These are phyloP conservation scores for Dendrobium huoshanense DNA, from an alignment of 106 monocot species.

Conservation along the genomic window DNA sequence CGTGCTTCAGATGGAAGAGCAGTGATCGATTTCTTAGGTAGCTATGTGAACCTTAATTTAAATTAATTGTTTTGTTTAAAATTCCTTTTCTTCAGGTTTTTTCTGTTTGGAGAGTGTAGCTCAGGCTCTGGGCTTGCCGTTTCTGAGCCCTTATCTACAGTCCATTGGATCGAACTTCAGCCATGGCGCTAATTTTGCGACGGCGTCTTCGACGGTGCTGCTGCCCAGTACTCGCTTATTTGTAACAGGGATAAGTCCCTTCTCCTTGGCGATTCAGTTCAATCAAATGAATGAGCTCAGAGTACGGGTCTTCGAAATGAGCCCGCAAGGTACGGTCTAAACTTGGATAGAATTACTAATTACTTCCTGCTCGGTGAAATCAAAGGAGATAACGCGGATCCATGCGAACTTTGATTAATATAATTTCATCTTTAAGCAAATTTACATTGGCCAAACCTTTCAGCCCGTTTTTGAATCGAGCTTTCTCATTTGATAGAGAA, in stretches of 20 bases:
- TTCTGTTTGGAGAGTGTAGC: slow-evolving; percentile 9
- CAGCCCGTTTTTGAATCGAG: too few species aligned
- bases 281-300: slow-evolving; percentile 63
- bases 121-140: slow-evolving; percentile 65
- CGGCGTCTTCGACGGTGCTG: slow-evolving; percentile 51
- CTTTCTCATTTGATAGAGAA: too few species aligned
- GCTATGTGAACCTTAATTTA: too few species aligned
- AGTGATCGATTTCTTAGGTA: slow-evolving; percentile 76
- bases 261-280: slow-evolving; percentile 57
- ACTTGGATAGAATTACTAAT: too few species aligned
- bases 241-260: slow-evolving; percentile 62
- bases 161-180: slow-evolving; percentile 52
- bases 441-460: too few species aligned
- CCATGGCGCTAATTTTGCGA: slow-evolving; percentile 34
- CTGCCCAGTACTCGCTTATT: slow-evolving; percentile 63
- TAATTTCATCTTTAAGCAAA: too few species aligned
- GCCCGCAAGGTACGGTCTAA: not conserved
- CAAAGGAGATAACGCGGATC: too few species aligned
- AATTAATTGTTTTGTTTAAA: too few species aligned
- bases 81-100: too few species aligned
- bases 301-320: slow-evolving; percentile 15
- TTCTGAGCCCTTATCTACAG: slow-evolving; percentile 84
- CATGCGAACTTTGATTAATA: too few species aligned
- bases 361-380: too few species aligned
- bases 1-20: slow-evolving; percentile 69